Base-by-base conservation (phyloP, 306 rosid genomes). In the Cotoneaster glaucophyllus region DNA sequence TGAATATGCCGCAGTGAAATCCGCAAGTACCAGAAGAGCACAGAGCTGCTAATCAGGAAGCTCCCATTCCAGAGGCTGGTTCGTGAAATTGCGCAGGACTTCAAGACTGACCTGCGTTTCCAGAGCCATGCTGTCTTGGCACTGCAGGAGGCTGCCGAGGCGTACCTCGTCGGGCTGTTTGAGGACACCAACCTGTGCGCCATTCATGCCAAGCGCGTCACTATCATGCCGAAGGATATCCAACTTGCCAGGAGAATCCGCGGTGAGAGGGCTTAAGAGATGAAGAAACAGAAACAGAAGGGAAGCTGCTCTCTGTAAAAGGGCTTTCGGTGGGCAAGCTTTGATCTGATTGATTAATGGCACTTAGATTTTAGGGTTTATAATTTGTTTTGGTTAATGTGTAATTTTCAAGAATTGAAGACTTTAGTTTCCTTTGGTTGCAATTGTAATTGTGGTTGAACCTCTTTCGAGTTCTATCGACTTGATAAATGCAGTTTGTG, bases 81-180 rank as follows among this genome's bases (percentile, higher is more conserved):
- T 15, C 78, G 81, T 57, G 84, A 81, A 70, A 81, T 77, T 65
- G 84, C 84, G 0, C 84, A 81, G 22, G 81, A 84, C 67, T 84
- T 84, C 73, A 84, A 84, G 73, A 84, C 85, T 0, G 85, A 84
- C 59, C 78, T 84, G 57, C 82, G 88, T 29, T 85, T 85, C 70
- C 85, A 82, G 71, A 85, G 85, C 75, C 85, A 79, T 32, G 88
- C 88, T 11, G 88, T 85, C 3, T 43, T 79, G 77, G 88, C 85
- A 0, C 54, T 85, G 41, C 88, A 85, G 67, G 88, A 85, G 75
- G 85, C 88, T 17, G 88, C 85, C 4, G 88, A 85, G 71, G 88
- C 88, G 4, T 85, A 81, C 74, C 82, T 85, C 1, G 85, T 81
- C 26, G 88, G 85, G 9, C 28, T 85, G 75, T 85, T 85, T 39